Percentiles rank a stretch among this genome's conserved stretches.
Conservation (phyloP, 2,329 filamentous ascomycete genomes). For the Fusarium sarcochroum region DNA sequence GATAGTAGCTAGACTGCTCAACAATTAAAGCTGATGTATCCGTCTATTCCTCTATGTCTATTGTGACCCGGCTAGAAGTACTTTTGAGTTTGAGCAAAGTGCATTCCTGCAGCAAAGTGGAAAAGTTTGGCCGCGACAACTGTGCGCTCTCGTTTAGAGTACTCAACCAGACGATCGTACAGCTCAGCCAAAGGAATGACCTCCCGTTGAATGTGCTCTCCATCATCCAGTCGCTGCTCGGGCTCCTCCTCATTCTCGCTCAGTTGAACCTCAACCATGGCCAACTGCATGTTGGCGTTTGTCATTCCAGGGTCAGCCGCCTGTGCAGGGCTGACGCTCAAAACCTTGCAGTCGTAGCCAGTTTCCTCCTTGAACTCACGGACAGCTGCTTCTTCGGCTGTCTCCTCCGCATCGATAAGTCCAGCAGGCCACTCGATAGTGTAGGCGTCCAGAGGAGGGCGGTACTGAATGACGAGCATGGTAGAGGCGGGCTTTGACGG, state of each 20-base stretch:
- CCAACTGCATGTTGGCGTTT: slow-evolving; percentile 48
- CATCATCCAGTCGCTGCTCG: slow-evolving; percentile 45
- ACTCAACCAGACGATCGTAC: slow-evolving; percentile 45
- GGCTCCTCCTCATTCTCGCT: slow-evolving; percentile 40
- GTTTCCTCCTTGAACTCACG: slow-evolving; percentile 49
- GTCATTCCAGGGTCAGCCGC: slow-evolving; percentile 47
- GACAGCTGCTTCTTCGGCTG: slow-evolving; percentile 44
- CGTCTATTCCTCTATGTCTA: no score
- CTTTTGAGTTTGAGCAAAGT: slow-evolving; percentile 49
- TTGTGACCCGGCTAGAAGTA: slow-evolving; percentile 34
- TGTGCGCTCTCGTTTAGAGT: slow-evolving; percentile 45
- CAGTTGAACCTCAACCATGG: slow-evolving; percentile 46
- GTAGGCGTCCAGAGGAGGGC: slow-evolving; percentile 47
- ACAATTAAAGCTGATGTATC: no score
- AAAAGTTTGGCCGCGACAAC: slow-evolving; percentile 48
- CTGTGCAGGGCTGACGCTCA: slow-evolving; percentile 42
- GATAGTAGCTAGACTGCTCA: no score
- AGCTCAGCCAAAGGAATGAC: slow-evolving; percentile 43
- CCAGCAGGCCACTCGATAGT: slow-evolving; percentile 48
- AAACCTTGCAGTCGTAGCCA: slow-evolving; percentile 43
- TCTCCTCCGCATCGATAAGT: slow-evolving; percentile 47
- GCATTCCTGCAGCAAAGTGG: slow-evolving; percentile 49
- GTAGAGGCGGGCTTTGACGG: slow-evolving; percentile 47
- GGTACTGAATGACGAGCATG: slow-evolving; percentile 47
- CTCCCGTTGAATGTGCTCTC: slow-evolving; percentile 46